Conservation (phyloP, 1,139 yeast species). For the Suhomyces maxii region DNA sequence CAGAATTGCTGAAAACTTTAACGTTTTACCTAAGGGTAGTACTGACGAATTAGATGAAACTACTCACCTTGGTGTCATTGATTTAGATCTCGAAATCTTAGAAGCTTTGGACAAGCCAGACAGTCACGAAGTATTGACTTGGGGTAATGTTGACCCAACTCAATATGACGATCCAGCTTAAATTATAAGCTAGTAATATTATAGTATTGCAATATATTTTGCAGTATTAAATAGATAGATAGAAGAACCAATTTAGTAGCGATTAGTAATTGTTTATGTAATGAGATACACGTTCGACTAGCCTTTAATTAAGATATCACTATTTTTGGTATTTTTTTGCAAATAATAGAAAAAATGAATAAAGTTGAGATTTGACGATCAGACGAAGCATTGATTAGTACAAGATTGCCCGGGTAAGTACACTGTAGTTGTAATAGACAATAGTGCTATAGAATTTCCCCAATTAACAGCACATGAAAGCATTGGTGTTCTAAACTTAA, state of each 20-base stretch:
- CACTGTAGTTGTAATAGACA: no score
- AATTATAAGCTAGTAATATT: no score
- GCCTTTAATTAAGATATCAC: no score
- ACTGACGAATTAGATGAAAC: slow-evolving; percentile 22
- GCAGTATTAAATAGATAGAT: neutral
- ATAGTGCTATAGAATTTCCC: no score
- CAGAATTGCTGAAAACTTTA: slow-evolving; percentile 43
- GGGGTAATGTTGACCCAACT: slow-evolving; percentile 34
- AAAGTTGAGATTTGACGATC: no score
- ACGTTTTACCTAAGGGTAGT: slow-evolving; percentile 29
- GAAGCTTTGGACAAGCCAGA: slow-evolving; percentile 36
- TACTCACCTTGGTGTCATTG: slow-evolving; percentile 31
- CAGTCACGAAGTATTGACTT: slow-evolving; percentile 30
- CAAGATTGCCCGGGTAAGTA: no score
- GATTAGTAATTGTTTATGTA: neutral
- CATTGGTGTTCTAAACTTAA: no score
- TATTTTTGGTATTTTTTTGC: no score
- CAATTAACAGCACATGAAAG: no score
- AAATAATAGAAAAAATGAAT: no score
- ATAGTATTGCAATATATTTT: neutral
- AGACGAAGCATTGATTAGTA: no score
- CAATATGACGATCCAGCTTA: slow-evolving; percentile 10
- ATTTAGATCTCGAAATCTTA: slow-evolving; percentile 33
- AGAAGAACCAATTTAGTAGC: neutral
- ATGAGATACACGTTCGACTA: no score